Conservation (phyloP, 2,329 filamentous ascomycete genomes). For the Stemphylium vesicarium region DNA sequence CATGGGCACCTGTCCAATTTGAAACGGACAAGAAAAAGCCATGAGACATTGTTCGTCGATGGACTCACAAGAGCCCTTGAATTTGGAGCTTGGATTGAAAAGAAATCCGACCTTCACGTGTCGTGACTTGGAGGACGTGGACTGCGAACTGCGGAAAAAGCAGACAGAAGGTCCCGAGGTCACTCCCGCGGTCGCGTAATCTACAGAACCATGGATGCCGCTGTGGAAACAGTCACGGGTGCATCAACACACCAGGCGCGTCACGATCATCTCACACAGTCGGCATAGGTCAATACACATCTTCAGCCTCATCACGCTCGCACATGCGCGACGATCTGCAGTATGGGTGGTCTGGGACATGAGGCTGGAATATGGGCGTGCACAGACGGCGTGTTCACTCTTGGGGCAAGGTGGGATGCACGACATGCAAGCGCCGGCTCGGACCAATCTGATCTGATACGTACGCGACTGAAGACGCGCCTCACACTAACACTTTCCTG, state of each 20-base stretch:
- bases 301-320: constrained; percentile 4
- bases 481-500: constrained; percentile 30
- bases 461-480: constrained; percentile 21
- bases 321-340: constrained; percentile 3
- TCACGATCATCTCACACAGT: background rate
- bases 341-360: background rate
- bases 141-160: no score
- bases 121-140: no score
- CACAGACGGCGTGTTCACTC: constrained; percentile 17
- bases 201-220: no score
- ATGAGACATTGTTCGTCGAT: no score
- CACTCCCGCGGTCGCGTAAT: no score
- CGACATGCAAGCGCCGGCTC: constrained; percentile 26
- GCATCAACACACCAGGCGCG: background rate
- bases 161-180: no score
- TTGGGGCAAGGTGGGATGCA: constrained; percentile 15
- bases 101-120: no score
- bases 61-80: no score
- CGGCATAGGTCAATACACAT: background rate
- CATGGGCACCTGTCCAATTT: background rate
- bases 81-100: no score
- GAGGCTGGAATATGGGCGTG: constrained; percentile 12
- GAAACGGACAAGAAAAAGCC: background rate
- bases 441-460: constrained; percentile 18
- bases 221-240: no score